Conservation (phyloP, 2,329 filamentous ascomycete genomes). For the Coniosporium tulheliwenetii region DNA sequence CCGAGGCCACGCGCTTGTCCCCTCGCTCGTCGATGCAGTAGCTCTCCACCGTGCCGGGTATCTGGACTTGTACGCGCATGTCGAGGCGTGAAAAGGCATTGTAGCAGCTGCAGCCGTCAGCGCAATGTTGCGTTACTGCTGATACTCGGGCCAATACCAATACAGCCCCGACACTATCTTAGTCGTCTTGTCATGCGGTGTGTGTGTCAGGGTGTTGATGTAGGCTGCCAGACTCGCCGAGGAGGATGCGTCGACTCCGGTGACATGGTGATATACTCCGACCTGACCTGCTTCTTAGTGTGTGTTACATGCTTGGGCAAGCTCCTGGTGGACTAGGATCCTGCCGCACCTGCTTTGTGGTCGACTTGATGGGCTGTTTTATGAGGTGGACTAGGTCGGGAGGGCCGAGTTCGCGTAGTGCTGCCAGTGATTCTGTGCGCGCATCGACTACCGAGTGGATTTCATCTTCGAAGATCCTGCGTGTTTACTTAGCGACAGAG, state of each 20-base stretch:
- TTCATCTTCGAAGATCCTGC: constrained; percentile 83
- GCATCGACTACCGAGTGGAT: constrained; percentile 84
- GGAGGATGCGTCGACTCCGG: constrained; percentile 90
- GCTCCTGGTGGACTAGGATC: neutral
- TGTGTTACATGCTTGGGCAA: neutral
- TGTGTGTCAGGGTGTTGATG: constrained; percentile 93
- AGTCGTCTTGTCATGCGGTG: constrained; percentile 64
- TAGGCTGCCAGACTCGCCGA: constrained; percentile 94
- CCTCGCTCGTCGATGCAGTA: constrained; percentile 96
- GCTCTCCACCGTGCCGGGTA: constrained; percentile 89
- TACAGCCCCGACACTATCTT: constrained; percentile 93
- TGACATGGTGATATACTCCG: constrained; percentile 95
- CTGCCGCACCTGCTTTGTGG: constrained; percentile 36
- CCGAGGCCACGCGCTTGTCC: constrained; percentile 83
- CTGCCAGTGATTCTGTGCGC: constrained; percentile 74
- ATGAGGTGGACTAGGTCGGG: constrained; percentile 91
- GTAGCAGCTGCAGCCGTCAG: constrained; percentile 53
- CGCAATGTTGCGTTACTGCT: neutral
- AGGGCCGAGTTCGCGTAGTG: constrained; percentile 81
- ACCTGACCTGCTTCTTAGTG: constrained; percentile 34
- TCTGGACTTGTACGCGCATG: constrained; percentile 96
- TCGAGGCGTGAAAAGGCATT: constrained; percentile 97
- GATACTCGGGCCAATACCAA: constrained; percentile 44
- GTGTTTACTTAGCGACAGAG: too few species aligned
- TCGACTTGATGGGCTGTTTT: constrained; percentile 51